These are phyloP conservation scores for Epichloe aotearoae DNA, from an alignment of 2,329 filamentous ascomycete species.

Conservation along the genomic window DNA sequence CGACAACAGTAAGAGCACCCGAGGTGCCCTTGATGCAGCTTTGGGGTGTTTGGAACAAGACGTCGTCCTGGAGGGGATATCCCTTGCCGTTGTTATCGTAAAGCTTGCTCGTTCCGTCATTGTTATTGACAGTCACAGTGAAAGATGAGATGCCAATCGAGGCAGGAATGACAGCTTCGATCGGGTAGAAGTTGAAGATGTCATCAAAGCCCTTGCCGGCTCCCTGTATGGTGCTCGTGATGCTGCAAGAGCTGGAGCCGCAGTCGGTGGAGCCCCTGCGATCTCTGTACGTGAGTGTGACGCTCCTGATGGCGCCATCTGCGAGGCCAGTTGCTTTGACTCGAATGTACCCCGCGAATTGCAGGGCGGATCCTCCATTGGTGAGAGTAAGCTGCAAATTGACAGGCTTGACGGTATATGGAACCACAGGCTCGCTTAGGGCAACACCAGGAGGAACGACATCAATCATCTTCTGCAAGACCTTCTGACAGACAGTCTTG, in stretches of 20 bases:
- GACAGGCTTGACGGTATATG: conserved; percentile 48
- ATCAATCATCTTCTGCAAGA: conserved; percentile 50
- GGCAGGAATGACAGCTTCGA: conserved; percentile 37
- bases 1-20: conserved; percentile 31
- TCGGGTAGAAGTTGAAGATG: conserved; percentile 41
- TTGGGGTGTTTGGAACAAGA: conserved; percentile 42
- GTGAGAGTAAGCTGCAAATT: conserved; percentile 41
- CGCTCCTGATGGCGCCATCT: conserved; percentile 27
- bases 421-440: conserved; percentile 37
- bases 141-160: conserved; percentile 50
- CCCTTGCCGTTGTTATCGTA: conserved; percentile 45
- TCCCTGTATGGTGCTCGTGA: conserved; percentile 32
- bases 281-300: conserved; percentile 43
- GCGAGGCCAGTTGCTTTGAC: conserved; percentile 38
- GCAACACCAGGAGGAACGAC: conserved; percentile 37
- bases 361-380: conserved; percentile 31
- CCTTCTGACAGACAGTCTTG: conserved; percentile 31
- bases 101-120: conserved; percentile 29
- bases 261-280: conserved; percentile 35
- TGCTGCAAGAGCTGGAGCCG: conserved; percentile 27
- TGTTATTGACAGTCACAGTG: conserved; percentile 35
- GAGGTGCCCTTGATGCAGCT: conserved; percentile 36
- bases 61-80: conserved; percentile 40
- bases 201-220: conserved; percentile 45
- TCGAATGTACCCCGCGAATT: conserved; percentile 42